Conservation (phyloP, 164 flowering plant species). For the Liriodendron chinense region DNA sequence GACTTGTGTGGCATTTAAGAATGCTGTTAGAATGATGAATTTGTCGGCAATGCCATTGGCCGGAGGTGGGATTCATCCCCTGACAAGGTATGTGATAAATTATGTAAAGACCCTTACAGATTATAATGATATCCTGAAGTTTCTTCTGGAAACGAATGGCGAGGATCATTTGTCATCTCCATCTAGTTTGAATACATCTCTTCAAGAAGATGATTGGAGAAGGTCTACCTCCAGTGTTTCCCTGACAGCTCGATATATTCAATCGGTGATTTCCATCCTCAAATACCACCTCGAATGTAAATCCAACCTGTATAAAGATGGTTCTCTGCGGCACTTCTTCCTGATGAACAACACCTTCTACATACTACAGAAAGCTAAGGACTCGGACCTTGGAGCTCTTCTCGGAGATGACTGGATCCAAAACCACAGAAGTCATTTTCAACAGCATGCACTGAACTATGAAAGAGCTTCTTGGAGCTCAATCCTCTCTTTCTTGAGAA, state of each 20-base stretch:
- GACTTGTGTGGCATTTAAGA: slow-evolving; percentile 61
- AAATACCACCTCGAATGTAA: slow-evolving; percentile 47
- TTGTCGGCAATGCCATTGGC: slow-evolving; percentile 50
- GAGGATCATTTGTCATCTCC: slow-evolving; percentile 20
- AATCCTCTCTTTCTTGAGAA: slow-evolving; percentile 49
- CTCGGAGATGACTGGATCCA: slow-evolving; percentile 72
- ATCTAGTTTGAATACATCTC: slow-evolving; percentile 25
- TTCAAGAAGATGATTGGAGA: slow-evolving; percentile 27
- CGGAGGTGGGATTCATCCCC: slow-evolving; percentile 75
- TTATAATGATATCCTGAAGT: slow-evolving; percentile 49
- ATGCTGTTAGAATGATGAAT: slow-evolving; percentile 51
- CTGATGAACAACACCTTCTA: slow-evolving; percentile 75
- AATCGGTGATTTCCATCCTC: slow-evolving; percentile 31
- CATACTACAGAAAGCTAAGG: slow-evolving; percentile 72
- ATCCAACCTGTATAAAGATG: slow-evolving; percentile 53
- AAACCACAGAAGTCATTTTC: slow-evolving; percentile 56
- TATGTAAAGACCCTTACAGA: slow-evolving; percentile 55
- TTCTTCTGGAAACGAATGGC: slow-evolving; percentile 37
- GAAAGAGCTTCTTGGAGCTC: slow-evolving; percentile 73
- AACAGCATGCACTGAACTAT: slow-evolving; percentile 58
- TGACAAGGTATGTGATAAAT: slow-evolving; percentile 84
- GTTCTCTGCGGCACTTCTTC: slow-evolving; percentile 50
- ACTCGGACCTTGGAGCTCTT: slow-evolving; percentile 47
- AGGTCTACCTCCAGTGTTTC: slow-evolving; percentile 24
- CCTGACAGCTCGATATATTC: slow-evolving; percentile 42